A percentile compares a stretch with the other conserved stretches of the same genome.
These are phyloP conservation scores for Cladorrhinum sp. DNA, from an alignment of 2,329 filamentous ascomycete genomes.

Conservation along the genomic window DNA sequence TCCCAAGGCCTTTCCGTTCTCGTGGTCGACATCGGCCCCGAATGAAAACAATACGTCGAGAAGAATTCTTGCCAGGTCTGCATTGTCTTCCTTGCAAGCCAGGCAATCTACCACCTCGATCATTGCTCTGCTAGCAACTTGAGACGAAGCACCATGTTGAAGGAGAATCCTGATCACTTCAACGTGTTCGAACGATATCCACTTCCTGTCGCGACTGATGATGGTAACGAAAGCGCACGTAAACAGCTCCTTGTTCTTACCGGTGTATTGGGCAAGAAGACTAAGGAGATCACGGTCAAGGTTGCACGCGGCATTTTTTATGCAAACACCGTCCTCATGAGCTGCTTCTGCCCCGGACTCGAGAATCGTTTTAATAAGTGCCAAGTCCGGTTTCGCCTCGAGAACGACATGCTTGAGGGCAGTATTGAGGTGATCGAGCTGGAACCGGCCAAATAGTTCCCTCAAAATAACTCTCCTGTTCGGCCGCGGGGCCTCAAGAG, in stretches of 20 bases:
- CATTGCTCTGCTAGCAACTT: slow-evolving; percentile 23
- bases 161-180: slow-evolving; percentile 27
- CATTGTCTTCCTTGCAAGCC: slow-evolving; percentile 15
- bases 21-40: slow-evolving; percentile 26
- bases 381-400: slow-evolving; percentile 22
- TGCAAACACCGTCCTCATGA: slow-evolving; percentile 27
- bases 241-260: slow-evolving; percentile 20
- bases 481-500: slow-evolving; percentile 17
- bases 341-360: slow-evolving; percentile 25
- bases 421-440: slow-evolving; percentile 27
- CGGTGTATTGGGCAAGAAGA: slow-evolving; percentile 22
- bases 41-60: slow-evolving; percentile 23
- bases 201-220: slow-evolving; percentile 23
- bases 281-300: slow-evolving; percentile 23
- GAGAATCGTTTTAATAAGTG: slow-evolving; percentile 24
- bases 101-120: slow-evolving; percentile 26
- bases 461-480: slow-evolving; percentile 18
- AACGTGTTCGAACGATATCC: slow-evolving; percentile 28
- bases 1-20: slow-evolving; percentile 25
- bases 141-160: slow-evolving; percentile 23
- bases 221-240: slow-evolving; percentile 23
- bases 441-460: slow-evolving; percentile 20
- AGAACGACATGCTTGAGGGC: slow-evolving; percentile 25
- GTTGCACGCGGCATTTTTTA: slow-evolving; percentile 26
- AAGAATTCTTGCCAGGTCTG: slow-evolving; percentile 20